Evolutionary conservation across 2,329 filamentous ascomycete species (phyloP).

Genomic region (Podosphaera aphanis): DNA sequence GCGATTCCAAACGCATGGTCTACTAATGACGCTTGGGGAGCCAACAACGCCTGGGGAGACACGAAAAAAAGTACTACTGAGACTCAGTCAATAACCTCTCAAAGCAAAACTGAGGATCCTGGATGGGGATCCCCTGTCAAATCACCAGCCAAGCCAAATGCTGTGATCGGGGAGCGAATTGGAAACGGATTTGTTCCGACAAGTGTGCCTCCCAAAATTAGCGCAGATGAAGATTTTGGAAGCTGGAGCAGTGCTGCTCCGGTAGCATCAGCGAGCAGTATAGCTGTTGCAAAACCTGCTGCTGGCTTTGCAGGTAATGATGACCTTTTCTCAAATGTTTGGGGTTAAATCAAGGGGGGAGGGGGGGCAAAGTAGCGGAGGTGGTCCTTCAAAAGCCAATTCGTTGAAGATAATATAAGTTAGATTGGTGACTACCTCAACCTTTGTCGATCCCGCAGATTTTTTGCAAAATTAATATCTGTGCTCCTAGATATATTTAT

Average conservation of each 20-base stretch:
- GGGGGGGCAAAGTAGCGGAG: not conserved
- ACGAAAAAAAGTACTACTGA: slow-evolving; percentile 27
- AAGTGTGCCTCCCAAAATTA: slow-evolving; percentile 37
- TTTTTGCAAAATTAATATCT: not conserved
- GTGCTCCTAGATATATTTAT: not conserved
- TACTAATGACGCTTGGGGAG: slow-evolving; percentile 44
- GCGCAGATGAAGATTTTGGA: slow-evolving; percentile 85
- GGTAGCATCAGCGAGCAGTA: slow-evolving; percentile 22
- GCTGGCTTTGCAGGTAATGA: slow-evolving; percentile 45
- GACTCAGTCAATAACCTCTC: slow-evolving; percentile 20
- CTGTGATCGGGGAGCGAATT: slow-evolving; percentile 28
- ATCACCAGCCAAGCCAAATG: slow-evolving; percentile 32
- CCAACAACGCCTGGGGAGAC: slow-evolving; percentile 57
- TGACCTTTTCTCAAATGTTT: slow-evolving; percentile 89
- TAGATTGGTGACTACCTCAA: not conserved
- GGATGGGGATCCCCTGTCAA: slow-evolving; percentile 27
- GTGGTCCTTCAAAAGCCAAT: not conserved
- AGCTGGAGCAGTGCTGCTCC: slow-evolving; percentile 66
- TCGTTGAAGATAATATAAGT: not conserved
- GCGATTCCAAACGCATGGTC: slow-evolving; percentile 17
- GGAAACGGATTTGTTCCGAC: slow-evolving; percentile 37
- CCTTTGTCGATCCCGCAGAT: not conserved
- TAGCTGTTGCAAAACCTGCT: slow-evolving; percentile 27
- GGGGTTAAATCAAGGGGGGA: slow-evolving; percentile 32
- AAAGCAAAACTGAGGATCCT: slow-evolving; percentile 33